Conservation (phyloP, 116 monocot species). For the Trichopus zeylanicus region DNA sequence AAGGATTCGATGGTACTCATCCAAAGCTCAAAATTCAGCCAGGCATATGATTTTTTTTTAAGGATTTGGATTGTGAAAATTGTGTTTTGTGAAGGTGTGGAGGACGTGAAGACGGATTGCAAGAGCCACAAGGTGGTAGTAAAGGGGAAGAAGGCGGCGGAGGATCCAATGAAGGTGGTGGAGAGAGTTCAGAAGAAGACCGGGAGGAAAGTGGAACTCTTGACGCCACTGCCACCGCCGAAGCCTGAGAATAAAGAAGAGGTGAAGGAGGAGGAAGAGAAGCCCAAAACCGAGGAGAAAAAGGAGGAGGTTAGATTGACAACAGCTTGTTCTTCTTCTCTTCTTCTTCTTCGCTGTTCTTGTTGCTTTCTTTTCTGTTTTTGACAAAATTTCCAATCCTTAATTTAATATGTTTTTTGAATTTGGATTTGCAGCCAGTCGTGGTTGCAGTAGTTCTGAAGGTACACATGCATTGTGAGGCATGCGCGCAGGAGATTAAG, state of each 20-base stretch:
- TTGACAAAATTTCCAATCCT: neutral
- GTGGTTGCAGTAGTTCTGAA: conserved; percentile 65
- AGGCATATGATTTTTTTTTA: neutral
- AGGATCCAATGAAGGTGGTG: conserved; percentile 61
- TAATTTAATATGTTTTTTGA: neutral
- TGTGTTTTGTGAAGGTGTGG: conserved; percentile 30
- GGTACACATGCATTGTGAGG: conserved; percentile 95
- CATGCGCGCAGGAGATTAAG: conserved; percentile 83
- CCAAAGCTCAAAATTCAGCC: neutral
- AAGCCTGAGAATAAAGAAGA: conserved; percentile 32
- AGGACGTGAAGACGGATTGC: conserved; percentile 62
- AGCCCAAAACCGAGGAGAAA: conserved; percentile 41
- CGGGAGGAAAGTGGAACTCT: conserved; percentile 64
- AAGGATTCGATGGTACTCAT: conserved; percentile 44
- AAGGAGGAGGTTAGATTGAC: conserved; percentile 13
- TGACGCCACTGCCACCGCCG: conserved; percentile 37
- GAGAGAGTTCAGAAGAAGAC: conserved; percentile 70
- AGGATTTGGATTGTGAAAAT: neutral
- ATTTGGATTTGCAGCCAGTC: conserved; percentile 23
- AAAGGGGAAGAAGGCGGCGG: conserved; percentile 73
- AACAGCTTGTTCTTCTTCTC: neutral
- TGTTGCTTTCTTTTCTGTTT: neutral
- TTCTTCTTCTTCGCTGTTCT: neutral
- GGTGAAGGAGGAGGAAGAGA: conserved; percentile 32
- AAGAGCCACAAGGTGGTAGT: conserved; percentile 62